A percentile compares a stretch with the other conserved stretches of the same genome.
Conservation (phyloP, 2,329 filamentous ascomycete genomes). For the Sordariomycetes sp. region DNA sequence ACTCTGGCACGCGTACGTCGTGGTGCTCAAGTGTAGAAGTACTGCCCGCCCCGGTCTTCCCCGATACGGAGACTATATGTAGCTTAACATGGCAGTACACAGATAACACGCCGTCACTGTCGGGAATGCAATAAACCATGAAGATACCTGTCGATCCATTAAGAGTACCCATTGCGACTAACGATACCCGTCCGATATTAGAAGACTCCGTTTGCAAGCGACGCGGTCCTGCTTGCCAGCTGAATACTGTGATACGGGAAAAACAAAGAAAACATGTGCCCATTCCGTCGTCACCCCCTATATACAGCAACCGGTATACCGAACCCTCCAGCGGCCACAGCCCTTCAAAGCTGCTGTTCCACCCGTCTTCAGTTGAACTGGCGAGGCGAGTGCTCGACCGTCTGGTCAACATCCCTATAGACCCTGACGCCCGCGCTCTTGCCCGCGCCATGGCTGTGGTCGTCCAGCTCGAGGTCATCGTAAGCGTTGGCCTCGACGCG, state of each 20-base stretch:
- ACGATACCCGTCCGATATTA: not conserved
- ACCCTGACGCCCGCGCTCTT: slow-evolving; percentile 8
- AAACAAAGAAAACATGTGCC: not conserved
- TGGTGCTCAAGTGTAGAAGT: not conserved
- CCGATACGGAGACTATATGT: not conserved
- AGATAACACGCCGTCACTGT: not conserved
- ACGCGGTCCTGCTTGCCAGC: not conserved
- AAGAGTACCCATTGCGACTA: not conserved
- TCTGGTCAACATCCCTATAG: slow-evolving; percentile 10
- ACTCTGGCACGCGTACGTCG: too few relatives aligned
- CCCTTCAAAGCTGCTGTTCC: not conserved
- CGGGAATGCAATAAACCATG: not conserved
- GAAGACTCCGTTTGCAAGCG: not conserved
- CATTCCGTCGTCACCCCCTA: not conserved
- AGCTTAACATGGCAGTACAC: not conserved
- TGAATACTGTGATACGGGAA: not conserved
- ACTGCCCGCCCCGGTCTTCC: not conserved
- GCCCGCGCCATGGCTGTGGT: slow-evolving; percentile 7
- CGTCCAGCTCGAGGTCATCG: slow-evolving; percentile 12
- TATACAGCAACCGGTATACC: not conserved
- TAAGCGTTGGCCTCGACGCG: not conserved
- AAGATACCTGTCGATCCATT: not conserved
- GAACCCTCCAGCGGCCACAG: not conserved
- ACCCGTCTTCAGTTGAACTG: not conserved
- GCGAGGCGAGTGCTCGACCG: not conserved